Evolutionary conservation across 1,284 basidiomycete genomes (phyloP).

Genomic region (Dichomitus squalens): DNA sequence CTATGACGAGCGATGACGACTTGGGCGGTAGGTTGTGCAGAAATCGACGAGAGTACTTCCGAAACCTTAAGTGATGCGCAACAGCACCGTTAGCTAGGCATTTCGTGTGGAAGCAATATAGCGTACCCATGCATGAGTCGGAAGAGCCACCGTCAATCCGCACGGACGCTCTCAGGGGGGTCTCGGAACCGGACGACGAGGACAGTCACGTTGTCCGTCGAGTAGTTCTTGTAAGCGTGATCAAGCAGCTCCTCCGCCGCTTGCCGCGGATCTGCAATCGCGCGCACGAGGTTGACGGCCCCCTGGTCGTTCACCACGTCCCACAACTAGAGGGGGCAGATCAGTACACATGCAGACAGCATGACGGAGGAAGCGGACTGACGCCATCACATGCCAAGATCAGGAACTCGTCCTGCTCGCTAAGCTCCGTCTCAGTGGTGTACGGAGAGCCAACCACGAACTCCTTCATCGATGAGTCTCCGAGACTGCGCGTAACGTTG

Average conservation of each 20-base stretch:
- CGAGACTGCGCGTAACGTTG: constrained; percentile 94
- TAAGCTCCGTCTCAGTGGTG: constrained; percentile 94
- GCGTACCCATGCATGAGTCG: constrained; percentile 18
- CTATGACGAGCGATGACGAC: constrained; percentile 18
- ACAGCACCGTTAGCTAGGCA: background rate
- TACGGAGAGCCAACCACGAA: constrained; percentile 98
- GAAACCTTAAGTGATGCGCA: constrained; percentile 10
- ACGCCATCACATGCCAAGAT: constrained; percentile 98
- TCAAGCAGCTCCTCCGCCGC: constrained; percentile 82
- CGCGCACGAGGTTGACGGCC: constrained; percentile 85
- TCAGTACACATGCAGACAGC: background rate
- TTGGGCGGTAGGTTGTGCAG: constrained; percentile 20
- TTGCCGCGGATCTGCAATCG: constrained; percentile 78
- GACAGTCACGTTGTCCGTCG: constrained; percentile 90
- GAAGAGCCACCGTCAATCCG: constrained; percentile 21
- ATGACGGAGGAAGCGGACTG: constrained; percentile 37
- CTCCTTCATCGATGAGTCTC: constrained; percentile 99
- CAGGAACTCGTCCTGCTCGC: constrained; percentile 91
- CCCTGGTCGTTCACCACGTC: constrained; percentile 93
- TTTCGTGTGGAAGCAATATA: no score
- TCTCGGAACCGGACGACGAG: constrained; percentile 76
- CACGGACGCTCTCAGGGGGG: constrained; percentile 27
- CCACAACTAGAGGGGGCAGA: constrained; percentile 77
- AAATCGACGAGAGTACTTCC: constrained; percentile 19
- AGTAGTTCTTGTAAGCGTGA: constrained; percentile 86